These are phyloP conservation scores for Saccharum officinarum DNA, from an alignment of 176 grass and related monocot species.

Conservation along the genomic window DNA sequence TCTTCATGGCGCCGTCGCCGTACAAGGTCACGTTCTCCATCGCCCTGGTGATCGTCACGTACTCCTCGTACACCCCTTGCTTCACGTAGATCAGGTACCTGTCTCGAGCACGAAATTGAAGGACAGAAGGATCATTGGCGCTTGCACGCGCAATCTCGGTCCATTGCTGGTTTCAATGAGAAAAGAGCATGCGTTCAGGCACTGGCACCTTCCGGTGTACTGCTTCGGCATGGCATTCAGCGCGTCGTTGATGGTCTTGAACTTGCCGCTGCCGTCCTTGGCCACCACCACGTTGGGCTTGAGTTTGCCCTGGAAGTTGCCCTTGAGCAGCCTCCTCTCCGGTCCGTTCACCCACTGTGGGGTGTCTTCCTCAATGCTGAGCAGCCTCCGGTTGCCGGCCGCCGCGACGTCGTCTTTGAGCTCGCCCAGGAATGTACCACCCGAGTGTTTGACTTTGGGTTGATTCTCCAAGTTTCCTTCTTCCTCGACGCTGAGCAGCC, in stretches of 20 bases:
- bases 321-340: constrained; percentile 47
- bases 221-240: constrained; percentile 52
- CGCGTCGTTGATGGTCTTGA: constrained; percentile 83
- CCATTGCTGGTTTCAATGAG: not conserved
- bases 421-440: not conserved
- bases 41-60: constrained; percentile 47
- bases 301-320: constrained; percentile 35
- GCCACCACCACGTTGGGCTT: constrained; percentile 61
- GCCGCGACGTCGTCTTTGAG: not conserved
- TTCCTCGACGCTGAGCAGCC: constrained; percentile 2
- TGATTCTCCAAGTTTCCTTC: not conserved
- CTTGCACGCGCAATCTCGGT: not conserved
- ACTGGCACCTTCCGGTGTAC: constrained; percentile 47
- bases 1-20: constrained; percentile 58
- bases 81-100: constrained; percentile 77
- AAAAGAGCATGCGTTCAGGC: not conserved
- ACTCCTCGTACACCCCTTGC: constrained; percentile 60
- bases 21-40: constrained; percentile 59
- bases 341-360: constrained; percentile 33
- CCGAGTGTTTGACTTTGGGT: not conserved
- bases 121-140: not conserved
- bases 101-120: not conserved
- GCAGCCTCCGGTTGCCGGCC: not conserved
- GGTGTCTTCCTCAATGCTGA: not conserved
- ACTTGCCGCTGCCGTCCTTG: constrained; percentile 79